Percentiles rank a stretch among this genome's conserved stretches.
Evolutionary conservation across 306 rosid genomes (phyloP).

Genomic region (Quercus engelmannii): DNA sequence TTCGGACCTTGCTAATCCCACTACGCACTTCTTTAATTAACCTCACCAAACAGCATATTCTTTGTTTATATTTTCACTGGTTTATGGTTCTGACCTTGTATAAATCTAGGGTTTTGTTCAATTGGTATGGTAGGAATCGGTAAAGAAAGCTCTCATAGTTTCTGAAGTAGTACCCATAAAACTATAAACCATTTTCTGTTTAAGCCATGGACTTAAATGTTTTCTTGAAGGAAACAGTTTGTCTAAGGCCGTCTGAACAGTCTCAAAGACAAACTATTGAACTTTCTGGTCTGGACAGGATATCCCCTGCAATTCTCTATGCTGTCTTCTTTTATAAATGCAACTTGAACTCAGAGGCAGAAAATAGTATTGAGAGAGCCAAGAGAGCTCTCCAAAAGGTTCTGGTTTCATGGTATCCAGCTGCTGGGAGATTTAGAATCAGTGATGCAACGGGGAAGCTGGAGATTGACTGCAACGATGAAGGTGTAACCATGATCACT

Average conservation of each 20-base stretch:
- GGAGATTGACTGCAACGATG: constrained; percentile 21
- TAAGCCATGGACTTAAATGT: constrained; percentile 17
- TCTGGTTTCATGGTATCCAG: constrained; percentile 25
- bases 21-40: background rate
- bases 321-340: constrained; percentile 19
- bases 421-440: constrained; percentile 25
- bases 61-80: background rate
- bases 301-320: constrained; percentile 25
- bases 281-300: constrained; percentile 33
- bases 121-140: background rate
- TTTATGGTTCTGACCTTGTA: constrained; percentile 7
- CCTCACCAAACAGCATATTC: background rate
- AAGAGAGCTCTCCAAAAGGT: constrained; percentile 19
- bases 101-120: constrained; percentile 24
- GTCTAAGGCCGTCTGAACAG: constrained; percentile 13
- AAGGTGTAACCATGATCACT: constrained; percentile 10
- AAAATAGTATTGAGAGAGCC: constrained; percentile 11
- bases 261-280: constrained; percentile 21
- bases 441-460: constrained; percentile 23
- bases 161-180: background rate
- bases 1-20: background rate
- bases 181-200: background rate
- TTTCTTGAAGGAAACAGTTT: constrained; percentile 19
- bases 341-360: background rate
- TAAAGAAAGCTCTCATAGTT: constrained; percentile 18